Evolutionary conservation across 2,329 filamentous ascomycete genomes (phyloP).

Genomic region (Fusarium gaditjirri): DNA sequence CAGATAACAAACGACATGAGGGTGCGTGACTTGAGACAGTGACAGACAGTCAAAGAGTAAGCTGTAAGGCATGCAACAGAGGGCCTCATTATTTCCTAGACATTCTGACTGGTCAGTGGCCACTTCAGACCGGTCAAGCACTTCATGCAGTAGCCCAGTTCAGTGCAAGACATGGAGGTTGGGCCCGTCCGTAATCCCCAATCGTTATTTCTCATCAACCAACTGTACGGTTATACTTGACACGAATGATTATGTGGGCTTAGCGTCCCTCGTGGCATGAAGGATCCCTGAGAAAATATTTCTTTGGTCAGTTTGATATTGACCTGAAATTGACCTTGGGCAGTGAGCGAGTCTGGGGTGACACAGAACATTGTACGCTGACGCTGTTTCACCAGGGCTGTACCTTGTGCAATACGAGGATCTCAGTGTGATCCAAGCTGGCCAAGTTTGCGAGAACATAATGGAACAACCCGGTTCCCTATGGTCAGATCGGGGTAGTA

Average conservation of each 20-base stretch:
- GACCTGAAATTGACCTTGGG: background rate
- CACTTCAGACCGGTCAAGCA: conserved; percentile 23
- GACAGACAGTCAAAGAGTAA: background rate
- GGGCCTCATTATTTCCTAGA: conserved; percentile 21
- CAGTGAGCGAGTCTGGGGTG: background rate
- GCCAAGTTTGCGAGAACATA: conserved; percentile 20
- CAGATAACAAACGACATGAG: background rate
- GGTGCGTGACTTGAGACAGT: conserved; percentile 18
- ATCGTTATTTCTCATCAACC: background rate
- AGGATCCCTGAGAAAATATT: conserved; percentile 4
- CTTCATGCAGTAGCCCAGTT: background rate
- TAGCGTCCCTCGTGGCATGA: conserved; percentile 19
- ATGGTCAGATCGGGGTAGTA: conserved; percentile 16
- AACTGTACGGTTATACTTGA: background rate
- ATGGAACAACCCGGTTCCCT: background rate
- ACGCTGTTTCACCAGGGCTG: conserved; percentile 8
- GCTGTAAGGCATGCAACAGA: conserved; percentile 16
- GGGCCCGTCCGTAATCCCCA: background rate
- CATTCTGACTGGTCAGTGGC: background rate
- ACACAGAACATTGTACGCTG: conserved; percentile 14
- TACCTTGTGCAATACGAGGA: background rate
- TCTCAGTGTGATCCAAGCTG: conserved; percentile 23
- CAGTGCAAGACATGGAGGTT: background rate
- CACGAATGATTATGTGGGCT: background rate
- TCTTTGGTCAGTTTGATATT: background rate